A percentile compares a stretch with the other conserved stretches of the same genome.
These are phyloP conservation scores for Tanacetum coccineum DNA, from an alignment of 129 eudicot species.

Conservation along the genomic window DNA sequence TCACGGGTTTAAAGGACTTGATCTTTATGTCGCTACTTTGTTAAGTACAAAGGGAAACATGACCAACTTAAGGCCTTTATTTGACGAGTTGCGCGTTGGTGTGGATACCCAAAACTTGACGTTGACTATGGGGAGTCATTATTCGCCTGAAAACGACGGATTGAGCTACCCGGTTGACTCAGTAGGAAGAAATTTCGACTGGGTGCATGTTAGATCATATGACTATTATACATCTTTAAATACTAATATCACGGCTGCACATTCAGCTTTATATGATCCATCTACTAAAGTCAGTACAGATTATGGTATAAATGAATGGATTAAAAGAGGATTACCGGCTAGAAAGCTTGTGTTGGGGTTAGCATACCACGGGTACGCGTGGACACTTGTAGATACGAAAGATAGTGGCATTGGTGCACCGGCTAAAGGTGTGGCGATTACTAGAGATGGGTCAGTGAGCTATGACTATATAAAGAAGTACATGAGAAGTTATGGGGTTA, in stretches of 20 bases:
- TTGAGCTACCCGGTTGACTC: slow-evolving; percentile 36
- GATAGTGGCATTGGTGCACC: slow-evolving; percentile 43
- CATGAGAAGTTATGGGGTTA: slow-evolving; percentile 16
- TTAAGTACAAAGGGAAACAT: slow-evolving; percentile 31
- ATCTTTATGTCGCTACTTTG: slow-evolving; percentile 28
- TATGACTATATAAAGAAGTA: slow-evolving; percentile 37
- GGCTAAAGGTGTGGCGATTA: slow-evolving; percentile 35
- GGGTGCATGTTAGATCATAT: slow-evolving; percentile 60
- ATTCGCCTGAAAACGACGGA: slow-evolving; percentile 29
- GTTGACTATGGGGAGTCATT: slow-evolving; percentile 41
- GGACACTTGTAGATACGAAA: slow-evolving; percentile 41
- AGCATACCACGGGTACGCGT: slow-evolving; percentile 57
- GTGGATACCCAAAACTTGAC: slow-evolving; percentile 13
- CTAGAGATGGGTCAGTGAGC: slow-evolving; percentile 30
- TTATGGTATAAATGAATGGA: slow-evolving; percentile 46
- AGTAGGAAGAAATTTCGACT: slow-evolving; percentile 41
- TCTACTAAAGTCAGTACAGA: slow-evolving; percentile 36
- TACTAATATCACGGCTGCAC: slow-evolving; percentile 32
- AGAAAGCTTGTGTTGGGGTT: slow-evolving; percentile 43
- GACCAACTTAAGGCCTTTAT: slow-evolving; percentile 37
- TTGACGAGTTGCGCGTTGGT: slow-evolving; percentile 53
- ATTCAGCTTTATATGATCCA: slow-evolving; percentile 46
- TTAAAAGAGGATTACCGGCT: slow-evolving; percentile 32
- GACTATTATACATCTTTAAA: slow-evolving; percentile 38
- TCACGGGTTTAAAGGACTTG: slow-evolving; percentile 51